These are phyloP conservation scores for Vanderwaltozyma polyspora DNA, from an alignment of 805 yeast genomes.

Conservation along the genomic window DNA sequence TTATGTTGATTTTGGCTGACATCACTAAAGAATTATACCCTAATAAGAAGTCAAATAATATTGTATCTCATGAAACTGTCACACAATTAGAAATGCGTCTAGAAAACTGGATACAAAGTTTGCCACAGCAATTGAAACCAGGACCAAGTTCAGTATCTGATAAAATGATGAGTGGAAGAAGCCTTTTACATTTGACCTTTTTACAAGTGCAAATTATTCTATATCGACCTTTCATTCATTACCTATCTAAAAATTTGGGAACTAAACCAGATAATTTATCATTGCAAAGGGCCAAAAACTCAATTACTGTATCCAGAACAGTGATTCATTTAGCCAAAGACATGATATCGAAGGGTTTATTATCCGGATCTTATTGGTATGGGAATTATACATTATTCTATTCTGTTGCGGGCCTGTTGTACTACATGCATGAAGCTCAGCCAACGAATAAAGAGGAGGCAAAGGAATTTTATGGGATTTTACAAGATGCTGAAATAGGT, in stretches of 20 bases:
- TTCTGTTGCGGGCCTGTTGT: constrained; percentile 78
- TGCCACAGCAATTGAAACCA: constrained; percentile 68
- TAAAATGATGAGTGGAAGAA: constrained; percentile 59
- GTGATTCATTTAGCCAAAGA: constrained; percentile 73
- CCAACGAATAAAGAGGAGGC: constrained; percentile 35
- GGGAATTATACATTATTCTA: constrained; percentile 89
- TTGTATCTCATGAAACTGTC: constrained; percentile 36
- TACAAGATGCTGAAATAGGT: constrained; percentile 73
- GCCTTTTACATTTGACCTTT: constrained; percentile 60
- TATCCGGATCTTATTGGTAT: constrained; percentile 89
- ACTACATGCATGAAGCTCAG: constrained; percentile 54
- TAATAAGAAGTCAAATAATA: constrained; percentile 21
- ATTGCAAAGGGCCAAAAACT: constrained; percentile 66
- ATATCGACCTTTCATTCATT: constrained; percentile 83
- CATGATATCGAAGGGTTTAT: constrained; percentile 57
- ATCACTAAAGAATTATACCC: constrained; percentile 70
- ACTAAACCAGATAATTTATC: constrained; percentile 29
- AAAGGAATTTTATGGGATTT: constrained; percentile 43
- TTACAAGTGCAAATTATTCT: constrained; percentile 74
- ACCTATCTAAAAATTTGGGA: constrained; percentile 38
- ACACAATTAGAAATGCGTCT: constrained; percentile 60
- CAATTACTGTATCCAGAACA: constrained; percentile 72
- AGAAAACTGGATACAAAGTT: constrained; percentile 57
- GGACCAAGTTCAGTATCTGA: constrained; percentile 25
- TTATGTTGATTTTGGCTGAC: constrained; percentile 58